Evolutionary conservation across 352 stramenopile species (phyloP), one percentile per base, ranked within the genome.

Genomic region (Phytophthora brassicae): DNA sequence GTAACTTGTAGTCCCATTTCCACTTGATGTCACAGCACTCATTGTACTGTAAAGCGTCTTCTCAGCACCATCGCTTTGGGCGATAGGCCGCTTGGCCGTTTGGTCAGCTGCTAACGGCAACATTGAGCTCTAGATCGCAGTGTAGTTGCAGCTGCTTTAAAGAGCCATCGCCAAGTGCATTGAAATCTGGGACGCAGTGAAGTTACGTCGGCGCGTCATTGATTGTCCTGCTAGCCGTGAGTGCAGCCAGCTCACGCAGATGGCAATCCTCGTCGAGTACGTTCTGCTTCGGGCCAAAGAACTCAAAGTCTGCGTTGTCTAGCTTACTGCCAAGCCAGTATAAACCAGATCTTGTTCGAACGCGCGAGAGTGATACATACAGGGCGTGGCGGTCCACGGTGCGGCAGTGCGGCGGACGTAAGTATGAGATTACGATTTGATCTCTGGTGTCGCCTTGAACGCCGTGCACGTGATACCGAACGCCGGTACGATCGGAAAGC

Each of bases 381-480:
- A 51, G 35, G 4, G 66, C 46, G 24, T 74, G 59, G 6, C 8
- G 14, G 35, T 68, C 58, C 2, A 60, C 46, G 14, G 9, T 9
- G 7, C 14, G 19, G 1, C 57, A 17, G 28, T 64, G 19, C 0
- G 58, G 42, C 0, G 60, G 65, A 0, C 53, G 59, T 20, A 73
- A 39, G 19, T 63, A 38, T 8, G 59, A 63, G 7, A 73, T 24
- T 4, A 33, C 55, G 19, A 66, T 50, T 0, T 42, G 16, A 20
- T 60, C 42, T 0, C 28, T 35, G 1, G 50, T 73, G 4, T 66
- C 44, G 12, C 65, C 59, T 22, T 73, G 59, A n/a, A 73, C 42
- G 0, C 65, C 59, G 20, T 73, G 60, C 0, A 69, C 60, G 66
- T 74, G 1, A 35, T 70, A 1, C 66, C 55, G 17, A 74, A 74